phyloP scores from a whole-genome alignment of 345 rosid genomes.

The Eucalyptus sideroxylon region DNA sequence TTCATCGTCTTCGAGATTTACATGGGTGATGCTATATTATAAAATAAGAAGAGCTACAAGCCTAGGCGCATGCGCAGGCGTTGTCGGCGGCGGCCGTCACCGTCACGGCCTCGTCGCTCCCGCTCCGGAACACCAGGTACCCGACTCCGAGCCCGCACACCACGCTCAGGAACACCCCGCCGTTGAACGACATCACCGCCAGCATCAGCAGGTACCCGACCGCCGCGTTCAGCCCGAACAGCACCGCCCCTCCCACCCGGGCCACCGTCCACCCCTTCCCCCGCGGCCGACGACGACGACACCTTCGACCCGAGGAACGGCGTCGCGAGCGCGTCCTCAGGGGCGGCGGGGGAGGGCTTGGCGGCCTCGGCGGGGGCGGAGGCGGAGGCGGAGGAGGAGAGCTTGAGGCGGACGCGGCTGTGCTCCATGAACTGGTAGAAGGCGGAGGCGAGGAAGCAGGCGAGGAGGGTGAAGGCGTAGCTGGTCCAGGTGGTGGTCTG shows the following conservation, averaged over 20 bases:
- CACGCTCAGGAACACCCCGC: slow-evolving; percentile 64
- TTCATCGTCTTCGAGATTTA: background rate
- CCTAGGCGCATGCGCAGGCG: slow-evolving; percentile 55
- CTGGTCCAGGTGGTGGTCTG: slow-evolving; percentile 43
- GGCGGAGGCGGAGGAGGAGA: background rate
- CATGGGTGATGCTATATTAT: background rate
- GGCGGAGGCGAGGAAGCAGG: slow-evolving; percentile 51
- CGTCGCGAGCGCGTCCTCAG: background rate
- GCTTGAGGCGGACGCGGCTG: slow-evolving; percentile 31
- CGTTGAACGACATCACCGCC: slow-evolving; percentile 82
- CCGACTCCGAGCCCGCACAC: slow-evolving; percentile 56
- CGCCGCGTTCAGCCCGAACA: slow-evolving; percentile 41
- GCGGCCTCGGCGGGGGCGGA: background rate
- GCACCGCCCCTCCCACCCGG: background rate
- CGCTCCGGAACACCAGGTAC: slow-evolving; percentile 39
- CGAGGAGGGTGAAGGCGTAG: slow-evolving; percentile 54
- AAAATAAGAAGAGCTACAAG: background rate
- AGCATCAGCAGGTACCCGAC: slow-evolving; percentile 76
- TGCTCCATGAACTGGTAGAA: slow-evolving; percentile 63
- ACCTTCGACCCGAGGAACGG: background rate
- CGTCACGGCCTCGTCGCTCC: slow-evolving; percentile 4
- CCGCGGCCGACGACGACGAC: background rate
- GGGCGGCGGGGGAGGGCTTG: background rate
- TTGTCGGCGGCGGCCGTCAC: slow-evolving; percentile 16
- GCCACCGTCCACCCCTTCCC: background rate